Evolutionary conservation across 2,329 filamentous ascomycete species (phyloP).

Genomic region (Fusarium paranaense): DNA sequence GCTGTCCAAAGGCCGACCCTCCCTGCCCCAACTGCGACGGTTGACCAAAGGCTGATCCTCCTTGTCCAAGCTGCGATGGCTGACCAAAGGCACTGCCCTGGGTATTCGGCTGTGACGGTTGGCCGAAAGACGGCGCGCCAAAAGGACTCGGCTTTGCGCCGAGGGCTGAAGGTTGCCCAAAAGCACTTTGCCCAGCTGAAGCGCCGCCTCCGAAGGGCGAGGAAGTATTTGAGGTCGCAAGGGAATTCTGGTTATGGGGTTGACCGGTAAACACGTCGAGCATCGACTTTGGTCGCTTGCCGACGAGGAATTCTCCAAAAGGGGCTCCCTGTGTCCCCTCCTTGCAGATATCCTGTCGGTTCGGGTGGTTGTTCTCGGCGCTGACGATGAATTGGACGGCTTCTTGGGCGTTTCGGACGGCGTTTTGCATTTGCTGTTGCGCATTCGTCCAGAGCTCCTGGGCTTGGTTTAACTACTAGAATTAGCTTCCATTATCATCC

Average conservation of each 20-base stretch:
- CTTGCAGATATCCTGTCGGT: constrained; percentile 74
- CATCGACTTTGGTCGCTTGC: constrained; percentile 46
- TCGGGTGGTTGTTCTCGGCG: constrained; percentile 78
- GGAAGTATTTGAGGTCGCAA: constrained; percentile 48
- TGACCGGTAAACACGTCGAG: constrained; percentile 44
- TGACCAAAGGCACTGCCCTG: neutral
- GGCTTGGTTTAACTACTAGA: constrained; percentile 67
- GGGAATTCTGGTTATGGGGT: constrained; percentile 55
- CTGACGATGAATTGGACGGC: constrained; percentile 78
- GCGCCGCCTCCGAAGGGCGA: constrained; percentile 48
- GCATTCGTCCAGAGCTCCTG: constrained; percentile 72
- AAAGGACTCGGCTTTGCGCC: constrained; percentile 48
- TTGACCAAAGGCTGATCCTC: neutral
- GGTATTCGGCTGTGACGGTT: neutral
- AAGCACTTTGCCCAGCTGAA: constrained; percentile 45
- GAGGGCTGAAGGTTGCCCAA: constrained; percentile 50
- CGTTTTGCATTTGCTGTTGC: constrained; percentile 77
- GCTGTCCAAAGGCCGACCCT: neutral
- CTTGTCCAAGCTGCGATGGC: neutral
- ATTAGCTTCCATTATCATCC: constrained; percentile 28
- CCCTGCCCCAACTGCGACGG: neutral
- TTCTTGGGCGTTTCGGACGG: constrained; percentile 75
- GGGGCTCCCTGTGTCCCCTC: constrained; percentile 58
- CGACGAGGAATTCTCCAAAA: constrained; percentile 59
- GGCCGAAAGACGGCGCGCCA: constrained; percentile 10